phyloP scores from a whole-genome alignment of 2,329 filamentous ascomycete genomes.

The Dactylonectria estremocensis region DNA sequence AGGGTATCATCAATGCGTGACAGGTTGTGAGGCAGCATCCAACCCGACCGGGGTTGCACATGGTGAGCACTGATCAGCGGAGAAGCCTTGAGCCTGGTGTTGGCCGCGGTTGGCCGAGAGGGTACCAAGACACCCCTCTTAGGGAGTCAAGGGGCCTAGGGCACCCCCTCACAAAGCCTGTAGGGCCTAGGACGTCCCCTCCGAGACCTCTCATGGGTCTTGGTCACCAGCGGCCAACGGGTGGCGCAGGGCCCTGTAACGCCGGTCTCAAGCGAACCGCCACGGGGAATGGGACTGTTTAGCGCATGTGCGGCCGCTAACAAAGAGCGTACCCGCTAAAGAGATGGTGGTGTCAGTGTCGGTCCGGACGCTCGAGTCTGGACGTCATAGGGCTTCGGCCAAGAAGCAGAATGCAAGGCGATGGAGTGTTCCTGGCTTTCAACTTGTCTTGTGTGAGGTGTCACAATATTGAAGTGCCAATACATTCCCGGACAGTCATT shows the following conservation, averaged over 20 bases:
- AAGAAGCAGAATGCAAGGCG: too few relatives aligned
- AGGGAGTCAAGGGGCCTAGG: not conserved
- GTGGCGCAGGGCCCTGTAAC: constrained; percentile 7
- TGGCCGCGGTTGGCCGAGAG: constrained; percentile 7
- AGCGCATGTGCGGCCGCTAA: not conserved
- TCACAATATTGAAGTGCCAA: too few relatives aligned
- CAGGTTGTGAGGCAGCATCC: constrained; percentile 6
- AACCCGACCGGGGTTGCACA: not conserved
- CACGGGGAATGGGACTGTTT: not conserved
- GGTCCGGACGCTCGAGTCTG: not conserved
- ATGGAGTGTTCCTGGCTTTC: too few relatives aligned
- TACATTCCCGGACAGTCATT: not conserved
- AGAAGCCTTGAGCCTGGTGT: not conserved
- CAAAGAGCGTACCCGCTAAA: not conserved
- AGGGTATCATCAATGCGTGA: constrained; percentile 3
- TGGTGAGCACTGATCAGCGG: constrained; percentile 7
- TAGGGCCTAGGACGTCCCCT: too few relatives aligned
- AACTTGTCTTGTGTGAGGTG: too few relatives aligned
- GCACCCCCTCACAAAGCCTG: not conserved
- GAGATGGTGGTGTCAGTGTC: not conserved
- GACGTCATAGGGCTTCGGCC: too few relatives aligned
- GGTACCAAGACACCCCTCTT: not conserved
- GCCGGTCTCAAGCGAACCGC: not conserved
- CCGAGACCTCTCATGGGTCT: too few relatives aligned
- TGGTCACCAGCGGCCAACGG: not conserved